phyloP scores from a whole-genome alignment of 2,329 filamentous ascomycete species.

The Emericellopsis cladophorae region DNA sequence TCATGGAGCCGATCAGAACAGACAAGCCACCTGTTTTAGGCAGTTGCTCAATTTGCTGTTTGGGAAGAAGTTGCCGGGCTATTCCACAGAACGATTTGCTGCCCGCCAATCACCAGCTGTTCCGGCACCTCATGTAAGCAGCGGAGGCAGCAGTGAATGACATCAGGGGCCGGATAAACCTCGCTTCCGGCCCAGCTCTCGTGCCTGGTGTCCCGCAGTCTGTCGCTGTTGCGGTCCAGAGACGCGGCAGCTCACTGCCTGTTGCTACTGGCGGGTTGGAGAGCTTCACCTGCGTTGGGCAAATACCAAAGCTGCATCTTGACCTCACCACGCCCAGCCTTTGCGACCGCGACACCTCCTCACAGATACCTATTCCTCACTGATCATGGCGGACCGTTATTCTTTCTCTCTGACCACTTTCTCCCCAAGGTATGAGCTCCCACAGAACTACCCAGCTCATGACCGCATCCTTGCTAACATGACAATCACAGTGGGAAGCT shows the following conservation, averaged over 20 bases:
- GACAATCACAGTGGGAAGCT: conserved; percentile 71
- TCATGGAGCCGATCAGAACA: too few relatives aligned
- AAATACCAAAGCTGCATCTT: conserved; percentile 17
- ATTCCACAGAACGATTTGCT: too few relatives aligned
- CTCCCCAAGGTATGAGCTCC: conserved; percentile 75
- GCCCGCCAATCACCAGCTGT: too few relatives aligned
- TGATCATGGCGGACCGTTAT: conserved; percentile 88
- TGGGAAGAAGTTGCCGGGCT: too few relatives aligned
- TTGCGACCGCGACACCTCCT: not conserved
- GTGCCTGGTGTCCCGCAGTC: not conserved
- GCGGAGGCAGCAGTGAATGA: not conserved
- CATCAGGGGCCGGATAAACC: conserved; percentile 1
- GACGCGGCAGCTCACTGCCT: conserved; percentile 4
- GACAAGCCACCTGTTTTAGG: too few relatives aligned
- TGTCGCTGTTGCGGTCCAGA: not conserved
- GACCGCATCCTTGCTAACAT: conserved; percentile 3
- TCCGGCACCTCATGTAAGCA: too few relatives aligned
- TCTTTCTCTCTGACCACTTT: conserved; percentile 99
- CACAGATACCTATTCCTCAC: not conserved
- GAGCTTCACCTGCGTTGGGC: not conserved
- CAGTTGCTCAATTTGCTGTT: too few relatives aligned
- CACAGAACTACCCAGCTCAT: conserved; percentile 9
- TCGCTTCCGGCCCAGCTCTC: not conserved
- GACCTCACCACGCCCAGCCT: not conserved
- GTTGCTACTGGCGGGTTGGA: not conserved